Base-by-base conservation (phyloP, 345 rosid genomes). In the Orychophragmus violaceus region DNA sequence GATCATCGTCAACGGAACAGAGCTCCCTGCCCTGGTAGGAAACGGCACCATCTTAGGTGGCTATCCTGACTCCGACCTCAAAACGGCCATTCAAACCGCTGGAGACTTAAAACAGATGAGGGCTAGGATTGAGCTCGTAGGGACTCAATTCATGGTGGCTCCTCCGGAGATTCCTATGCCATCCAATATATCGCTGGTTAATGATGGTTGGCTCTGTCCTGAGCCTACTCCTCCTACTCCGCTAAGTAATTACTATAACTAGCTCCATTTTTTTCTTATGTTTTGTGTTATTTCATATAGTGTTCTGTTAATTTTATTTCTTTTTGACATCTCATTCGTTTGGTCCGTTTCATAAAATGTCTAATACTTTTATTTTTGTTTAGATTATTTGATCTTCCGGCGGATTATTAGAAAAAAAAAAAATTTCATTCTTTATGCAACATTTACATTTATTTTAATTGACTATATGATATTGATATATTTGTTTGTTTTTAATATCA, bases 11-110 rank as follows among this genome's bases (percentile, higher is more conserved):
- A 92, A 94, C 54, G 99, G 97, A 42, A 74, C 80, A 3, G 81
- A 76, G 39, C 70, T 85, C 22, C 99, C 97, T 41, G 89, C 87
- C 0, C 61, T 11, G 8, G 99, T 94, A 8, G 96, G 87, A 14
- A 91, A 91, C 60, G 97, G 95, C 0, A 91, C 99, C 29, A 59
- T 85, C 44, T 83, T 91, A 9, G 82, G 87, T 24, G 99, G 99
- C 36, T 81, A 14, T 61, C 97, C 97, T 55, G 71, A 63, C 63
- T 77, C 88, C 21, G 91, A 90, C 76, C 80, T 94, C 63, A 79
- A 82, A 70, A 87, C 95, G 10, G 92, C 95, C 53, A 91, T 94
- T 62, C 88, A 83, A 18, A 94, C 97, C 2, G 96, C 97, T 0
- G 99, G 97, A 1, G 97, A 94, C 59, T 11, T 79, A n/a, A 82